Conservation (phyloP, 1,139 yeast species). For the Taiozyma sp. region DNA sequence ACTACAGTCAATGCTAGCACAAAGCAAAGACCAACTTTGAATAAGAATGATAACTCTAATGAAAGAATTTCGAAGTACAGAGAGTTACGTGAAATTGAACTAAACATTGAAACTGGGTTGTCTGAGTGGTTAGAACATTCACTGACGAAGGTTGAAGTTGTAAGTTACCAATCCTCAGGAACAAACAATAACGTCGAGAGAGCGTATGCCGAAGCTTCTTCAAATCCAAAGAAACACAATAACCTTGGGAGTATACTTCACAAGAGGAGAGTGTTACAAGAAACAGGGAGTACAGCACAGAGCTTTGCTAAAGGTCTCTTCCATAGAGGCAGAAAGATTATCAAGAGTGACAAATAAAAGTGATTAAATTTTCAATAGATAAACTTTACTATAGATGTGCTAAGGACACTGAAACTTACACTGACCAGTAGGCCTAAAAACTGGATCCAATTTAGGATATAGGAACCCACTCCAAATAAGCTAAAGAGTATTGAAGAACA, state of each 20-base stretch:
- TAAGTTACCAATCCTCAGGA: slow-evolving; percentile 14
- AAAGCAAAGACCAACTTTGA: slow-evolving; percentile 2
- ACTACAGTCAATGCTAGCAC: not conserved
- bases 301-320: slow-evolving; percentile 26
- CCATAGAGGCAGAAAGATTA: slow-evolving; percentile 25
- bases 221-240: slow-evolving; percentile 10
- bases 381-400: too few relatives aligned
- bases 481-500: too few relatives aligned
- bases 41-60: slow-evolving; percentile 42
- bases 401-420: too few relatives aligned
- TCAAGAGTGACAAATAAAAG: slow-evolving; percentile 14
- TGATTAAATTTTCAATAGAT: too few relatives aligned
- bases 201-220: slow-evolving; percentile 24
- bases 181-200: slow-evolving; percentile 18
- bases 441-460: too few relatives aligned
- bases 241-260: slow-evolving; percentile 20
- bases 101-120: slow-evolving; percentile 40
- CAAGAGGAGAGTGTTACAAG: slow-evolving; percentile 22
- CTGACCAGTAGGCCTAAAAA: too few relatives aligned
- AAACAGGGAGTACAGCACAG: slow-evolving; percentile 23
- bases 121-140: slow-evolving; percentile 38
- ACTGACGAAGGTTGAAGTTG: slow-evolving; percentile 14
- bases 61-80: slow-evolving; percentile 38
- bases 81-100: slow-evolving; percentile 39
- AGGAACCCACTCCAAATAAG: too few relatives aligned